Evolutionary conservation across 2,329 filamentous ascomycete genomes (phyloP).

Genomic region (Epichloe gansuensis): DNA sequence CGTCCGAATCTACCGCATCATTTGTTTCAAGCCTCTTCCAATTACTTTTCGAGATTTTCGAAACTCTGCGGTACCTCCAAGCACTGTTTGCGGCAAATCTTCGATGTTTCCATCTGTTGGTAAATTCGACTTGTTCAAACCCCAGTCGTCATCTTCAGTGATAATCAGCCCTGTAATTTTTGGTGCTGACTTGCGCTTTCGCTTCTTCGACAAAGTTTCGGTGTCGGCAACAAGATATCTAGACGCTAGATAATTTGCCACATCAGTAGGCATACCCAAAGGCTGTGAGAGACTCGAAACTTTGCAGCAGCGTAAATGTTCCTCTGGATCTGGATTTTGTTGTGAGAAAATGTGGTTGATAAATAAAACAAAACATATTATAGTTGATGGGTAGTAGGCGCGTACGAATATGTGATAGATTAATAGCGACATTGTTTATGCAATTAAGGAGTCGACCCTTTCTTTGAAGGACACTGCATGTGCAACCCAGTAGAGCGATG

Average conservation of each 20-base stretch:
- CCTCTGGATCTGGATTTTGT: background rate
- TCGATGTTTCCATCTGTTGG: conserved; percentile 25
- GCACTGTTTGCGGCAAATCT: conserved; percentile 38
- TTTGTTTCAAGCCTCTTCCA: conserved; percentile 61
- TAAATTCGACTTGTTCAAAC: conserved; percentile 27
- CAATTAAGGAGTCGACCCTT: background rate
- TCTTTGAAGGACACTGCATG: too few relatives aligned
- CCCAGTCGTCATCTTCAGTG: conserved; percentile 49
- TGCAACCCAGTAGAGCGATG: conserved; percentile 8
- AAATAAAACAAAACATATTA: too few relatives aligned
- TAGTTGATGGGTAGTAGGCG: too few relatives aligned
- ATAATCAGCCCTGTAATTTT: conserved; percentile 43
- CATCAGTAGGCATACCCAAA: conserved; percentile 39
- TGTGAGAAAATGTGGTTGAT: background rate
- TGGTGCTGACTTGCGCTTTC: conserved; percentile 44
- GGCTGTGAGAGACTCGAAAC: background rate
- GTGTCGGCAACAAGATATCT: conserved; percentile 64
- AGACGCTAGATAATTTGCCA: conserved; percentile 79
- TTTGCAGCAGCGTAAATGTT: too few relatives aligned
- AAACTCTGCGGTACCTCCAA: conserved; percentile 48
- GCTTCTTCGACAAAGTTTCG: conserved; percentile 45
- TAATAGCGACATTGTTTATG: background rate
- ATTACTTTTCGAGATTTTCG: conserved; percentile 60
- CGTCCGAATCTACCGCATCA: conserved; percentile 15
- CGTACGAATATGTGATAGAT: too few relatives aligned